Conservation (phyloP, 306 rosid genomes). For the Lupinus albus region DNA sequence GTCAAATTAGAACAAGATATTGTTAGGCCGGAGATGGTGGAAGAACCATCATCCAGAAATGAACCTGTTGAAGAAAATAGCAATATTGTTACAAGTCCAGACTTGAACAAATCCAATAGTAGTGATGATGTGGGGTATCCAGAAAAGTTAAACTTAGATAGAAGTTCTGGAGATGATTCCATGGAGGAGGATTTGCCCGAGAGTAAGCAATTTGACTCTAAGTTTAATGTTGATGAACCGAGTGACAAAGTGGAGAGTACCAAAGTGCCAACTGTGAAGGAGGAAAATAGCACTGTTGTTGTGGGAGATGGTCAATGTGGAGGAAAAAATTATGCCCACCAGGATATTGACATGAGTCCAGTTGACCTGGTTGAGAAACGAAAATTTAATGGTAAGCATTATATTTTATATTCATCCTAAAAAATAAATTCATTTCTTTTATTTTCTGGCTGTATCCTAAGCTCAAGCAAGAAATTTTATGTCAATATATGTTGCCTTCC, state of each 20-base stretch:
- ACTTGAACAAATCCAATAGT: constrained; percentile 49
- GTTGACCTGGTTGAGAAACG: constrained; percentile 68
- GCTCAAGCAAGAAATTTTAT: background rate
- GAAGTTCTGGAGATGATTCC: constrained; percentile 99
- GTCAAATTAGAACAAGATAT: constrained; percentile 95
- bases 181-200: constrained; percentile 93
- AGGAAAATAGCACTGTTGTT: constrained; percentile 52
- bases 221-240: constrained; percentile 62
- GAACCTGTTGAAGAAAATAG: constrained; percentile 59
- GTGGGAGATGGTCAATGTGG: constrained; percentile 57
- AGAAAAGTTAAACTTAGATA: constrained; percentile 88
- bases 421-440: background rate
- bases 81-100: constrained; percentile 55
- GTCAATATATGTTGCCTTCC: constrained; percentile 20
- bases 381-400: constrained; percentile 74
- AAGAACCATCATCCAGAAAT: constrained; percentile 85
- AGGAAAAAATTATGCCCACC: constrained; percentile 52
- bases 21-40: constrained; percentile 96
- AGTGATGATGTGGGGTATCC: constrained; percentile 73
- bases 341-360: constrained; percentile 57
- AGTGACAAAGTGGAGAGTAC: constrained; percentile 51
- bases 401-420: constrained; percentile 8
- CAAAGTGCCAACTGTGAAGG: constrained; percentile 56
- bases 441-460: background rate
- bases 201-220: constrained; percentile 77